Base-by-base conservation (phyloP, 805 yeast species). In the Blastobotrys parvus region DNA sequence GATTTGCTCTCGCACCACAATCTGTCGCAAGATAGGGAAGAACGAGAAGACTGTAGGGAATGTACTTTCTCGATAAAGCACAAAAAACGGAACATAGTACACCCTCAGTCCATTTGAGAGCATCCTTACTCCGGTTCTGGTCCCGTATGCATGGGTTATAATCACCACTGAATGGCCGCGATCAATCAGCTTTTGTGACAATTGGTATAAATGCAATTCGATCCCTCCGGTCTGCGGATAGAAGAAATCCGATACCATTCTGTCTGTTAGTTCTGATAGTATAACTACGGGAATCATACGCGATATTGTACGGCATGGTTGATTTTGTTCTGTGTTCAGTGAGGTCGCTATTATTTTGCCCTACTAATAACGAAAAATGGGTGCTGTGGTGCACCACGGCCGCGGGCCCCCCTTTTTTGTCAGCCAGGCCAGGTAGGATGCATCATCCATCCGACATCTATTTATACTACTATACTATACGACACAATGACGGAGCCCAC, bases 141-240 rank as follows among this genome's bases (percentile, higher is more conserved):
- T 74, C 1, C 82, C 86, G 57, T 92, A 89, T 17, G 87, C 80
- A 61, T 92, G 99, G 7, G 98, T 88, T 25, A 92, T 73, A 19
- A 92, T 76, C 4, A 89, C 65, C 8, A 90, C 97, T 3, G 84
- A 76, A 57, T 89, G 96, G 6, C 96, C 97, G 32, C 80, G 63
- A 17, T 75, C 76, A 7, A 86, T 80, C 43, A 89, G 73, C 55
- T 81, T 77, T 61, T 87, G 64, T 0, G 97, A 80, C 19, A 92
- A 64, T 60, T 92, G 97, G 61, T 86, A 87, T 15, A 90, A 84
- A 59, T 92, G 98, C 48, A 90, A 78, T 61, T 92, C 99, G 1
- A 92, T 94, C 7, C 99, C 99, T 3, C 99, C 99, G 0, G 97
- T 82, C 59, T 92, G 98, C 8, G 99, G 99, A 64, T 84, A 92